These are phyloP conservation scores for Rhizomucor pusillus DNA, from an alignment of 371 early-diverging fungal species.

Conservation along the genomic window DNA sequence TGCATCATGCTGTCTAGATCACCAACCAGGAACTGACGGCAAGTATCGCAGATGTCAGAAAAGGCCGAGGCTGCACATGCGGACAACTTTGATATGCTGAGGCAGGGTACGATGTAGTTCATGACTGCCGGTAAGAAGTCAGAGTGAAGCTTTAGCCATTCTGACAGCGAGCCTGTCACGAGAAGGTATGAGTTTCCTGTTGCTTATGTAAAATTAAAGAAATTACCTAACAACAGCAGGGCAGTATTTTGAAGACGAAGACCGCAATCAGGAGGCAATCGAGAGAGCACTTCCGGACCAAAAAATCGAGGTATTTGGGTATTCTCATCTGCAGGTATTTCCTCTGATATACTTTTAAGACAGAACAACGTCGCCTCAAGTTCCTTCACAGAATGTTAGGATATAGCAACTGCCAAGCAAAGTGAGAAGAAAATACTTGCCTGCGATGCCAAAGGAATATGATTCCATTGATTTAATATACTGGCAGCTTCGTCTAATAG, in stretches of 20 bases:
- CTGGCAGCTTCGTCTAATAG: constrained; percentile 51
- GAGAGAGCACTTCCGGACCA: constrained; percentile 52
- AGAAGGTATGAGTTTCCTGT: constrained; percentile 3
- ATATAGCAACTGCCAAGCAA: constrained; percentile 25
- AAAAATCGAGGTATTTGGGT: constrained; percentile 59
- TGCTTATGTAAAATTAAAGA: not conserved
- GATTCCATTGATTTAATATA: constrained; percentile 39
- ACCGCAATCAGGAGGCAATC: constrained; percentile 37
- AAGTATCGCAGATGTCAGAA: constrained; percentile 73
- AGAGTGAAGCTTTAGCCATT: constrained; percentile 71
- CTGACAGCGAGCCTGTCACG: constrained; percentile 58
- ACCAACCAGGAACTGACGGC: constrained; percentile 63
- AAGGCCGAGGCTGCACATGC: constrained; percentile 66
- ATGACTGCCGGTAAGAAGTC: constrained; percentile 56
- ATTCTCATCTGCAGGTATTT: constrained; percentile 54
- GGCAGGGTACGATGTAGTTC: constrained; percentile 65
- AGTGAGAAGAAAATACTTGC: too few relatives aligned
- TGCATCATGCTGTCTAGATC: constrained; percentile 61
- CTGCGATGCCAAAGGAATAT: constrained; percentile 9
- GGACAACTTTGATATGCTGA: constrained; percentile 60
- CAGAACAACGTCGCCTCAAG: constrained; percentile 66
- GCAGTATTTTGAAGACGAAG: constrained; percentile 50
- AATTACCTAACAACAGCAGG: constrained; percentile 48
- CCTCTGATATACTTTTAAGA: constrained; percentile 70
- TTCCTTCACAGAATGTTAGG: constrained; percentile 16